Evolutionary conservation across 768 basidiomycete species (phyloP).

Genomic region (Mycena belliarum): DNA sequence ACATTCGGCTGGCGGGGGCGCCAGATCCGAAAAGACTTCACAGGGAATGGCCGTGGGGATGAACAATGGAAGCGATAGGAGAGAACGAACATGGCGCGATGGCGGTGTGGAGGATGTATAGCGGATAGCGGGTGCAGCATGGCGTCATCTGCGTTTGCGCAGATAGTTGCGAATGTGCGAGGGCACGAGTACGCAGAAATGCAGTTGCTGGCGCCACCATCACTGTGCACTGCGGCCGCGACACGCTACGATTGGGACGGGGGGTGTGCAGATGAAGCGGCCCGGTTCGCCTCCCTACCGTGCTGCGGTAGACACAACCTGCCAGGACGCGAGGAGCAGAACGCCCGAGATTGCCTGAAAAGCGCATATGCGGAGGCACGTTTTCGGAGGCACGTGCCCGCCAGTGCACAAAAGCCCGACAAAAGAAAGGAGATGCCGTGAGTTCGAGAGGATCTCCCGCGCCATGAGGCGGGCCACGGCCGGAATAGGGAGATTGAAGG

Average conservation of each 20-base stretch:
- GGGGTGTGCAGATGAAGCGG: not conserved
- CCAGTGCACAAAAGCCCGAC: not conserved
- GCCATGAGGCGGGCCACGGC: constrained; percentile 16
- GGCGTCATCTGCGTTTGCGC: too few relatives aligned
- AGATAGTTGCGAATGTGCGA: too few relatives aligned
- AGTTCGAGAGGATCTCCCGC: constrained; percentile 13
- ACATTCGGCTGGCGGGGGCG: too few relatives aligned
- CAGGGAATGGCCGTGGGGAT: too few relatives aligned
- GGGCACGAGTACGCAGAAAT: too few relatives aligned
- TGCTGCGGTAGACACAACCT: not conserved
- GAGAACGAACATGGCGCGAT: too few relatives aligned
- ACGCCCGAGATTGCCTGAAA: not conserved
- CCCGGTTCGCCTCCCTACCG: not conserved
- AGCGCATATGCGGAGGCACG: too few relatives aligned
- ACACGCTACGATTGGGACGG: not conserved
- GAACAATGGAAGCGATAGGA: too few relatives aligned
- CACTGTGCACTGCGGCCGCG: constrained; percentile 1
- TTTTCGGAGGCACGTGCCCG: not conserved
- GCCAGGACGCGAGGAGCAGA: not conserved
- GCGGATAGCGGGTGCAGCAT: too few relatives aligned
- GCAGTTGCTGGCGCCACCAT: constrained; percentile 2
- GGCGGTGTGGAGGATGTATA: too few relatives aligned
- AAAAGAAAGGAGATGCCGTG: not conserved
- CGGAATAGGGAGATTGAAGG: constrained; percentile 5
- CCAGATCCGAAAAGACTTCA: too few relatives aligned